Evolutionary conservation across 2,329 filamentous ascomycete genomes (phyloP).

Genomic region (Aspergillus aculeatinus): DNA sequence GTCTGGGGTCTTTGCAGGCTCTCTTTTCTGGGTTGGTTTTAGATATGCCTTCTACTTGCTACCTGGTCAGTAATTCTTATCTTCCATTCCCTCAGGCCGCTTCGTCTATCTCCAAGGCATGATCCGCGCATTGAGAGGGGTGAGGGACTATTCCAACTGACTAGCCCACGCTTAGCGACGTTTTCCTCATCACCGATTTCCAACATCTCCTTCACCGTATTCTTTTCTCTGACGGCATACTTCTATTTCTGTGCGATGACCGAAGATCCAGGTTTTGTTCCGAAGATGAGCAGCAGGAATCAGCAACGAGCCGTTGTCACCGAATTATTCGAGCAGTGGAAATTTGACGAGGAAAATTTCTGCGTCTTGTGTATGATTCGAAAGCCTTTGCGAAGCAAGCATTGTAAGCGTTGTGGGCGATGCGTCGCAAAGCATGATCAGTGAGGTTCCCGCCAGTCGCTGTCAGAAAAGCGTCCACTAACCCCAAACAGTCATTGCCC

Average conservation of each 20-base stretch:
- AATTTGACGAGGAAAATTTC: conserved; percentile 92
- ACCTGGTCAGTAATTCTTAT: conserved; percentile 55
- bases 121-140: not conserved
- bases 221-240: conserved; percentile 68
- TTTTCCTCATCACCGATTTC: conserved; percentile 66
- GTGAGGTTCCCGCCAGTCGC: conserved; percentile 55
- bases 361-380: conserved; percentile 94
- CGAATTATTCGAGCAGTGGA: conserved; percentile 78
- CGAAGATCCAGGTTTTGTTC: conserved; percentile 88
- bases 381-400: conserved; percentile 89
- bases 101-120: not conserved
- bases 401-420: conserved; percentile 85
- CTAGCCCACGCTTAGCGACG: conserved; percentile 51
- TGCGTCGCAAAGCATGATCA: conserved; percentile 97
- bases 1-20: conserved; percentile 86
- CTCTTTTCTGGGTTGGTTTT: conserved; percentile 75
- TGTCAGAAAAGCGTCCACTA: not conserved
- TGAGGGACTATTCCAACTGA: conserved; percentile 1
- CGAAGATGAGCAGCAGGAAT: conserved; percentile 82
- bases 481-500: conserved; percentile 74
- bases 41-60: conserved; percentile 75
- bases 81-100: not conserved
- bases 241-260: conserved; percentile 87
- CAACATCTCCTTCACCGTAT: conserved; percentile 71
- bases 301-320: conserved; percentile 89